Conservation (phyloP, 2,329 filamentous ascomycete species). For the Rachicladosporium sp. region DNA sequence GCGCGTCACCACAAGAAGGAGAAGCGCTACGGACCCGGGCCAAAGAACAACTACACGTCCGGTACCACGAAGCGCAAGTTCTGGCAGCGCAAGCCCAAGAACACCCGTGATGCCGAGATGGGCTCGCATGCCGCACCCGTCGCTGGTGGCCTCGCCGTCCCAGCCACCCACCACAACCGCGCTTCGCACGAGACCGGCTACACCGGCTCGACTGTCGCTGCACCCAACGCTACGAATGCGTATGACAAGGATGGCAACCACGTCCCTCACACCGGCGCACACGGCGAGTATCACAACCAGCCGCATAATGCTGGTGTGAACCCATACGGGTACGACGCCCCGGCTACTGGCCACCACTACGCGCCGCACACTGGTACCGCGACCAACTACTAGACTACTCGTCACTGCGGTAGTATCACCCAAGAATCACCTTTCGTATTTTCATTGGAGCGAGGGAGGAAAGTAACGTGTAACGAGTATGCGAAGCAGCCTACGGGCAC, state of each 20-base stretch:
- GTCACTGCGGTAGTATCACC: too few relatives aligned
- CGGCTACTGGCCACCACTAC: constrained; percentile 8
- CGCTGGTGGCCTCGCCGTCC: constrained; percentile 17
- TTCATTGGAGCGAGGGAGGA: too few relatives aligned
- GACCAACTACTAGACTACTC: constrained; percentile 18
- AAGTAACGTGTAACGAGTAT: too few relatives aligned
- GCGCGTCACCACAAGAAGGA: constrained; percentile 61
- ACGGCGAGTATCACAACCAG: constrained; percentile 34
- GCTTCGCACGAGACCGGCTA: constrained; percentile 39
- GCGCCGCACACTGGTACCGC: constrained; percentile 12
- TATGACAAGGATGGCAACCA: constrained; percentile 15
- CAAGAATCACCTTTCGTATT: too few relatives aligned
- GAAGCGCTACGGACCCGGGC: constrained; percentile 57
- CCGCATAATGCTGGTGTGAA: constrained; percentile 28
- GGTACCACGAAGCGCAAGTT: constrained; percentile 37
- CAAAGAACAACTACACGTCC: constrained; percentile 55
- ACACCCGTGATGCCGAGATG: constrained; percentile 33
- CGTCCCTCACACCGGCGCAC: constrained; percentile 17
- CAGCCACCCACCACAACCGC: constrained; percentile 21
- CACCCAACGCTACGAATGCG: constrained; percentile 19
- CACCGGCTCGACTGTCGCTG: constrained; percentile 36
- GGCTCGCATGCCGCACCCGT: constrained; percentile 21
- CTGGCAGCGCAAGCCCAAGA: constrained; percentile 25
- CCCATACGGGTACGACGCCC: constrained; percentile 28
- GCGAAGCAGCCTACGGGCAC: too few relatives aligned